Percentiles rank a stretch among this genome's conserved stretches.
Conservation (phyloP, 169 alveolate genomes). For the Plasmodium knowlesi region DNA sequence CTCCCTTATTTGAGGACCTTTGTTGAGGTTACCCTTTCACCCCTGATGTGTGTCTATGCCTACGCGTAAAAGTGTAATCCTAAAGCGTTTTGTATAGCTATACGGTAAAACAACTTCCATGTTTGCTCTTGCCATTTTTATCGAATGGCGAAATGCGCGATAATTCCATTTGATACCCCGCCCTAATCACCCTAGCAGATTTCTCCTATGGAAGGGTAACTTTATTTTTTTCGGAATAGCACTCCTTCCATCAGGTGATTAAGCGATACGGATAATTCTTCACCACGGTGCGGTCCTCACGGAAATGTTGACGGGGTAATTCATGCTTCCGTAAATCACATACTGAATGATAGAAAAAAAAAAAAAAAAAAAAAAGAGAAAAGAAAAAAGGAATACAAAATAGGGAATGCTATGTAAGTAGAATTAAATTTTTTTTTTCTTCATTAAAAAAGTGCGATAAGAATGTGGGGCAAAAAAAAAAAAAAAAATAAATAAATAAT, state of each 20-base stretch:
- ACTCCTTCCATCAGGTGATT: neutral
- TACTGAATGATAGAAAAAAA: neutral
- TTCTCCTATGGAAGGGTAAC: neutral
- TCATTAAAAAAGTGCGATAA: neutral
- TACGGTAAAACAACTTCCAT: neutral
- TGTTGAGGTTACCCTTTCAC: neutral
- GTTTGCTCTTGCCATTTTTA: neutral
- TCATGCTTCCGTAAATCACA: neutral
- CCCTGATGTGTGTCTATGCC: neutral
- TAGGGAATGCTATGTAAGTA: neutral
- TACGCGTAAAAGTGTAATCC: neutral
- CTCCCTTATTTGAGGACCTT: neutral
- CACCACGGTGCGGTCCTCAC: neutral
- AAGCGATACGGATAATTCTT: neutral
- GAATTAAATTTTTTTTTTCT: neutral
- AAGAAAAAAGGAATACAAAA: neutral
- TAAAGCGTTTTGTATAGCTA: neutral
- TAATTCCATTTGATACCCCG: neutral
- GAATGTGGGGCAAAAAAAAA: neutral
- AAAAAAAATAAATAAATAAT: no score
- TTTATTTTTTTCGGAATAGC: neutral
- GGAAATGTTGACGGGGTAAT: neutral
- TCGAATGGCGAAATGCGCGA: neutral
- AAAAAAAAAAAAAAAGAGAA: no score
- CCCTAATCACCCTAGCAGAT: neutral